A percentile compares a stretch with the other conserved stretches of the same genome.
These are phyloP conservation scores for Cyanodermella asteris DNA, from an alignment of 2,329 filamentous ascomycete species.

Conservation along the genomic window DNA sequence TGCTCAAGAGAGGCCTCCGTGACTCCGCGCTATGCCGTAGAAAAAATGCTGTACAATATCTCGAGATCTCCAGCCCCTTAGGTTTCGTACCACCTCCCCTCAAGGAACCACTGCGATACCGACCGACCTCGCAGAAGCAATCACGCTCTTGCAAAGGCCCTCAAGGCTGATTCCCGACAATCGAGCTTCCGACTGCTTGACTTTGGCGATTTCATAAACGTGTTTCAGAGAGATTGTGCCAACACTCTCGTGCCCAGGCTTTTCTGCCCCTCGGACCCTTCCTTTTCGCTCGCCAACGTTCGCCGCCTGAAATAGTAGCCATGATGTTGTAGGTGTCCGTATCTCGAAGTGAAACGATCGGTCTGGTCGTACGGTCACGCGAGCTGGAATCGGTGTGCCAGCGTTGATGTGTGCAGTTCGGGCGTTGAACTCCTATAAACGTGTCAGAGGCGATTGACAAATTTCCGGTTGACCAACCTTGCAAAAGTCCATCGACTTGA, in stretches of 20 bases:
- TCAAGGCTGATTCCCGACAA: conserved; percentile 50
- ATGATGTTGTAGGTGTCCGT: conserved; percentile 84
- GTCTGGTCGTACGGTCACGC: conserved; percentile 80
- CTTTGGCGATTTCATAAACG: conserved; percentile 90
- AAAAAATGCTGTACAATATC: not conserved
- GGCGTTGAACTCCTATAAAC: conserved; percentile 75
- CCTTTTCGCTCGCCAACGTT: conserved; percentile 50
- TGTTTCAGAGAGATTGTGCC: conserved; percentile 84
- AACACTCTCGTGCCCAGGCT: conserved; percentile 54
- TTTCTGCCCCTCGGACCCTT: conserved; percentile 51
- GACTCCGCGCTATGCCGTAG: too few species aligned
- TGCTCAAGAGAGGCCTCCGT: too few species aligned
- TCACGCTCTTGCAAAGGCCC: conserved; percentile 50
- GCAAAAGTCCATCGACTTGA: conserved; percentile 99
- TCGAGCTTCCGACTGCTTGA: conserved; percentile 63
- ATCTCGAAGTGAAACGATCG: conserved; percentile 84
- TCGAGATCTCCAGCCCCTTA: not conserved
- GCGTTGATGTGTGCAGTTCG: conserved; percentile 62
- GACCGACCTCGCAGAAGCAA: conserved; percentile 53
- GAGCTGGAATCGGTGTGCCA: conserved; percentile 74
- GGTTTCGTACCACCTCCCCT: conserved; percentile 2
- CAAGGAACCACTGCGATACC: conserved; percentile 50
- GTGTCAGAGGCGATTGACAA: conserved; percentile 1
- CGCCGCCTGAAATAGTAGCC: conserved; percentile 66
- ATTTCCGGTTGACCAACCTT: conserved; percentile 38